phyloP scores from a whole-genome alignment of 2,329 filamentous ascomycete genomes.

The Fusarium hostae region DNA sequence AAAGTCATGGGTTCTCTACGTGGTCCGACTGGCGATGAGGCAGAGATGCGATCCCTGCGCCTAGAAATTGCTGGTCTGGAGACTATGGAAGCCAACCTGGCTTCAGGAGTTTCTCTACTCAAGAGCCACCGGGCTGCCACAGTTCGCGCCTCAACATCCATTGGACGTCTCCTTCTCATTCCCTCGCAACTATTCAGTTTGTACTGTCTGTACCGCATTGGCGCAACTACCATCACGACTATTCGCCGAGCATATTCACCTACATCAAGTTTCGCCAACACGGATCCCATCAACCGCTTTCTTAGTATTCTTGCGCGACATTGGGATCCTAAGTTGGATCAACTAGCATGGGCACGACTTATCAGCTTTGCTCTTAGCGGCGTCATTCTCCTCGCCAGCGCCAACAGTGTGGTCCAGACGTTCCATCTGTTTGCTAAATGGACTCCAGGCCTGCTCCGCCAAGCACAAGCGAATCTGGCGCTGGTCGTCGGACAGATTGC shows the following conservation, averaged over 20 bases:
- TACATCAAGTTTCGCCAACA: conserved; percentile 68
- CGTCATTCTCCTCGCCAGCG: conserved; percentile 83
- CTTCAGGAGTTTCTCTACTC: conserved; percentile 71
- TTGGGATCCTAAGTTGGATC: conserved; percentile 85
- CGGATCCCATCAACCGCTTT: conserved; percentile 86
- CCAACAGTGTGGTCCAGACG: conserved; percentile 86
- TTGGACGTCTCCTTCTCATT: conserved; percentile 72
- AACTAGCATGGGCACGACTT: conserved; percentile 83
- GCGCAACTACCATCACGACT: conserved; percentile 75
- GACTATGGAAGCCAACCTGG: conserved; percentile 79
- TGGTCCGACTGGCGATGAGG: conserved; percentile 68
- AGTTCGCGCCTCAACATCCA: conserved; percentile 71
- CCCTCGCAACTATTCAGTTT: conserved; percentile 76
- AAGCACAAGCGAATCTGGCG: conserved; percentile 81
- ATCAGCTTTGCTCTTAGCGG: conserved; percentile 87
- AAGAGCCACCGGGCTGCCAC: conserved; percentile 72
- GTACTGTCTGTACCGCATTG: conserved; percentile 87
- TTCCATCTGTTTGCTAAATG: conserved; percentile 83
- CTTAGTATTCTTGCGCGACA: conserved; percentile 83
- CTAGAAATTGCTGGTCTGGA: conserved; percentile 84
- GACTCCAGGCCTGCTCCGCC: conserved; percentile 75
- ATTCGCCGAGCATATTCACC: conserved; percentile 63
- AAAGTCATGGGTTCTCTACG: conserved; percentile 79
- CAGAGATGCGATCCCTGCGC: conserved; percentile 70
- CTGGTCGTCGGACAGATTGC: conserved; percentile 83